Evolutionary conservation across 495 filamentous ascomycete species (phyloP).

Genomic region (Cercophora scortea): DNA sequence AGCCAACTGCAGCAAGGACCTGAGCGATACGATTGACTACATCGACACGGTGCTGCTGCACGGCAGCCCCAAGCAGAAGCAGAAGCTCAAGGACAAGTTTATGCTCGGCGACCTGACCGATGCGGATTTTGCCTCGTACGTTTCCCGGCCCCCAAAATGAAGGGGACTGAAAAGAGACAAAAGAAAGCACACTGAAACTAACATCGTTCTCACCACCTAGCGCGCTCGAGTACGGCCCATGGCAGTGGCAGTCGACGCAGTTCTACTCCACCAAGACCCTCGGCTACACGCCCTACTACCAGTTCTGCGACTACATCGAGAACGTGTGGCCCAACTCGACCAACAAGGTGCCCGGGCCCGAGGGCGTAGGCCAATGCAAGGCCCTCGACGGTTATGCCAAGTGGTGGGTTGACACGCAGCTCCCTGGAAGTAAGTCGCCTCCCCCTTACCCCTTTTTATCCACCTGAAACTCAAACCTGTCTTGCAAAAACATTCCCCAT

Average conservation of each 20-base stretch:
- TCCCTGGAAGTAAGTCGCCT: constrained; percentile 30
- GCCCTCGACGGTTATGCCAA: constrained; percentile 31
- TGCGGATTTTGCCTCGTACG: constrained; percentile 51
- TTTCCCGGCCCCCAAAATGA: too few relatives aligned
- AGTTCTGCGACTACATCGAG: constrained; percentile 29
- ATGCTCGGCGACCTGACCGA: constrained; percentile 44
- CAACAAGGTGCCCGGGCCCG: constrained; percentile 16
- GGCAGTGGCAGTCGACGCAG: constrained; percentile 47
- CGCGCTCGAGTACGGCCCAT: constrained; percentile 48
- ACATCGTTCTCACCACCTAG: constrained; percentile 5
- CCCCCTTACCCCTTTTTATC: too few relatives aligned
- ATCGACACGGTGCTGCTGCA: constrained; percentile 41
- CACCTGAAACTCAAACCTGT: too few relatives aligned
- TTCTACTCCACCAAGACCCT: constrained; percentile 23
- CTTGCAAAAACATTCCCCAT: not conserved
- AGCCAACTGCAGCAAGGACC: constrained; percentile 54
- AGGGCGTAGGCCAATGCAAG: constrained; percentile 19
- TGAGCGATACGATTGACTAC: constrained; percentile 47
- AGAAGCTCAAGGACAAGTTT: constrained; percentile 51
- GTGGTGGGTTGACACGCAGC: constrained; percentile 39
- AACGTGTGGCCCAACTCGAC: constrained; percentile 20
- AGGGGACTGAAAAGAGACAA: not conserved
- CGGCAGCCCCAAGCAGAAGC: constrained; percentile 37
- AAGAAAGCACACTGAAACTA: not conserved
- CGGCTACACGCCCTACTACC: constrained; percentile 19